Evolutionary conservation across 257 asterid species (phyloP).

Genomic region (Cynanchum wilfordii): DNA sequence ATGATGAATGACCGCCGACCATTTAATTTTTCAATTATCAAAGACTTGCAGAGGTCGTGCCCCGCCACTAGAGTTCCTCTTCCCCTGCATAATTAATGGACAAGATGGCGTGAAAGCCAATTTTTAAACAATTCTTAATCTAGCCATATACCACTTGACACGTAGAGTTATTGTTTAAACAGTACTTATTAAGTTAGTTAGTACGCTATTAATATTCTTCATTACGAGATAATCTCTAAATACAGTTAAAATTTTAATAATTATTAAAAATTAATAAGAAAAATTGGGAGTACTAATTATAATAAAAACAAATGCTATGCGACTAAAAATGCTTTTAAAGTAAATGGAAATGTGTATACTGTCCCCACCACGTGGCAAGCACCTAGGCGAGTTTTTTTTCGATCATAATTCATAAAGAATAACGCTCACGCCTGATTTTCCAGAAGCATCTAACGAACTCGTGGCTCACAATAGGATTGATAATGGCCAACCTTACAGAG

Average conservation of each 20-base stretch:
- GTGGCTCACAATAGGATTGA: conserved; percentile 19
- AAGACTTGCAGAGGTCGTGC: neutral
- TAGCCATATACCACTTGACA: too few species aligned
- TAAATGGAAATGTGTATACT: neutral
- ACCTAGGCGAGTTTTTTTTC: conserved; percentile 9
- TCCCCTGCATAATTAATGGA: neutral
- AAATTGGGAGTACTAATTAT: too few species aligned
- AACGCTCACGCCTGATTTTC: conserved; percentile 30
- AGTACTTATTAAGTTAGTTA: too few species aligned
- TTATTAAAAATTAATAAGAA: too few species aligned
- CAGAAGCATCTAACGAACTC: conserved; percentile 45
- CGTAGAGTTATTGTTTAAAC: too few species aligned
- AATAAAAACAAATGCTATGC: too few species aligned
- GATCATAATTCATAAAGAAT: conserved; percentile 24
- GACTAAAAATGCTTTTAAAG: too few species aligned
- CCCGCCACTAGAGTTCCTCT: neutral
- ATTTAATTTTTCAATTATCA: too few species aligned
- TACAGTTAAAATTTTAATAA: too few species aligned
- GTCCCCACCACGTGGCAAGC: conserved; percentile 34
- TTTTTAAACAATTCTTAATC: too few species aligned
- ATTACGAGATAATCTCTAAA: too few species aligned
- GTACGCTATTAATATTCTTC: too few species aligned
- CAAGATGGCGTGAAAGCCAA: neutral
- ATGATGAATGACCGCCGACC: neutral
- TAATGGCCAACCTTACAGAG: conserved; percentile 13